These are phyloP conservation scores for Cladosporium austrohemisphaericum DNA, from an alignment of 2,329 filamentous ascomycete genomes.

Conservation along the genomic window DNA sequence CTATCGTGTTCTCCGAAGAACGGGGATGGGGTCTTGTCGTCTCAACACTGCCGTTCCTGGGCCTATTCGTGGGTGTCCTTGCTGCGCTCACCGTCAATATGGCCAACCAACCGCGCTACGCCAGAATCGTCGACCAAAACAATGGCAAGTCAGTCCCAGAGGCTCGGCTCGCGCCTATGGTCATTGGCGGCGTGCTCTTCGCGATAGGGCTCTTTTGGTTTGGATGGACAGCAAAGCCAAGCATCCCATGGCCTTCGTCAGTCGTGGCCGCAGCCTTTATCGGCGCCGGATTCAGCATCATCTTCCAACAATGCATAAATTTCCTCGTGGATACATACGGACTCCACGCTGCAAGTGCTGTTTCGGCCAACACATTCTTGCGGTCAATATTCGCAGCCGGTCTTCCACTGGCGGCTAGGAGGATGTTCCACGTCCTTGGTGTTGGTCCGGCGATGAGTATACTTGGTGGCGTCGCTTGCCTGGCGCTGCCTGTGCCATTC, in stretches of 20 bases:
- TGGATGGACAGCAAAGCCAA: slow-evolving; percentile 40
- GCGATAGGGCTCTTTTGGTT: slow-evolving; percentile 35
- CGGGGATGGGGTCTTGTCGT: slow-evolving; percentile 42
- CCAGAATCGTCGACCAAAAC: slow-evolving; percentile 35
- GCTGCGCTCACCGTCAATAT: slow-evolving; percentile 41
- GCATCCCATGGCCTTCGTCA: slow-evolving; percentile 41
- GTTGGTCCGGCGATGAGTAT: slow-evolving; percentile 42
- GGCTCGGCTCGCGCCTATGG: slow-evolving; percentile 43
- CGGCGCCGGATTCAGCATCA: slow-evolving; percentile 45
- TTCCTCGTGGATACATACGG: slow-evolving; percentile 36
- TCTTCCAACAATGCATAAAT: slow-evolving; percentile 49
- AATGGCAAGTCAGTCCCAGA: slow-evolving; percentile 35
- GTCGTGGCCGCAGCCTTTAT: slow-evolving; percentile 43
- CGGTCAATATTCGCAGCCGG: slow-evolving; percentile 41
- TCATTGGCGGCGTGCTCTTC: slow-evolving; percentile 44
- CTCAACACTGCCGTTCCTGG: slow-evolving; percentile 45
- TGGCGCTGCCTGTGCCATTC: slow-evolving; percentile 43
- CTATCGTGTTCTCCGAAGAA: slow-evolving; percentile 45
- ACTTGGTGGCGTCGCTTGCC: slow-evolving; percentile 39
- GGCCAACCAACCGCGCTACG: slow-evolving; percentile 38
- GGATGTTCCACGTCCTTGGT: slow-evolving; percentile 41
- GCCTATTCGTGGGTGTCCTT: slow-evolving; percentile 44
- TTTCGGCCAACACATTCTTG: slow-evolving; percentile 49
- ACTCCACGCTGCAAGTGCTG: slow-evolving; percentile 46
- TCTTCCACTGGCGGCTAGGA: slow-evolving; percentile 36